Conservation (phyloP, 352 stramenopile species). For the Albugo candida region DNA sequence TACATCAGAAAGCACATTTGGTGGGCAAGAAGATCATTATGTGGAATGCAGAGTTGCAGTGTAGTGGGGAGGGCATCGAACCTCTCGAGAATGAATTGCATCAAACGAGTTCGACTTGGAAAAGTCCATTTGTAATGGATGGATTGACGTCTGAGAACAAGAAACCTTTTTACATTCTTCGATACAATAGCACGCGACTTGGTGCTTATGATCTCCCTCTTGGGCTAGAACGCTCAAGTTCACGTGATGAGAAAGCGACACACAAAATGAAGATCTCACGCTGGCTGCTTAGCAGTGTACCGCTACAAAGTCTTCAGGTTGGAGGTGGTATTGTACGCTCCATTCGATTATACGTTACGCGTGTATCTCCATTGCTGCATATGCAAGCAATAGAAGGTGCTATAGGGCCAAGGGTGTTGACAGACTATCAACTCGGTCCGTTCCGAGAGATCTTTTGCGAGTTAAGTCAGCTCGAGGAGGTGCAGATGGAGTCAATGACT, state of each 20-base stretch:
- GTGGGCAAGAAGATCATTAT: constrained; percentile 39
- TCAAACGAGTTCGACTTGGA: constrained; percentile 13
- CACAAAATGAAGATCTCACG: constrained; percentile 1
- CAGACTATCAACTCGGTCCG: constrained; percentile 31
- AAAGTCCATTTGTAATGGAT: constrained; percentile 6
- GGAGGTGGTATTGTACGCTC: constrained; percentile 39
- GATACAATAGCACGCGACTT: constrained; percentile 46
- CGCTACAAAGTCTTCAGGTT: constrained; percentile 35
- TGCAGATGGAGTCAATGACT: constrained; percentile 4
- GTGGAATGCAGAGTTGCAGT: constrained; percentile 47
- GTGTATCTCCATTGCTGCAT: constrained; percentile 36
- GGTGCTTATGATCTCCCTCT: constrained; percentile 20
- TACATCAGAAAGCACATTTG: constrained; percentile 15
- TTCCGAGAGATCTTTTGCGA: constrained; percentile 24
- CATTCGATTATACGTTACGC: constrained; percentile 22
- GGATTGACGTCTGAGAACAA: constrained; percentile 23
- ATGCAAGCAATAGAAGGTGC: constrained; percentile 45
- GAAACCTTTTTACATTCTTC: constrained; percentile 36
- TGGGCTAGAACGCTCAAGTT: constrained; percentile 23
- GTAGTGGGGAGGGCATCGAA: constrained; percentile 38
- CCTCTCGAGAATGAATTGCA: constrained; percentile 38
- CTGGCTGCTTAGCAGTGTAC: constrained; percentile 34
- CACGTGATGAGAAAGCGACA: too few species aligned
- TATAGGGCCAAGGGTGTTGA: constrained; percentile 36
- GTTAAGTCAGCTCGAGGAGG: constrained; percentile 1